A percentile compares a stretch with the other conserved stretches of the same genome.
These are phyloP conservation scores for Phytophthora pseudosyringae DNA, from an alignment of 352 stramenopile species.

Conservation along the genomic window DNA sequence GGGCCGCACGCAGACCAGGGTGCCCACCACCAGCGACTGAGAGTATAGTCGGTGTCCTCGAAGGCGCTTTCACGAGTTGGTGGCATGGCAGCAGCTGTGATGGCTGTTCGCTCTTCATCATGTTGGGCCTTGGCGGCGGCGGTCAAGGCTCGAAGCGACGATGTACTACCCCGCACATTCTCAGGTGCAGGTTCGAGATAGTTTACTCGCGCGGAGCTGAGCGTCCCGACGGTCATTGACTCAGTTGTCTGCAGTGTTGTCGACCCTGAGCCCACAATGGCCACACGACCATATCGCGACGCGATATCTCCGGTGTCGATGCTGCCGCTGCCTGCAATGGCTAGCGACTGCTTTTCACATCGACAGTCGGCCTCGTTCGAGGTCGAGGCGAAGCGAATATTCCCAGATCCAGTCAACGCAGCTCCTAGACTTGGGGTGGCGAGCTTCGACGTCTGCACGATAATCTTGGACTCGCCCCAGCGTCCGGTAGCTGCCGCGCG, in stretches of 20 bases:
- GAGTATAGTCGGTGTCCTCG: not conserved
- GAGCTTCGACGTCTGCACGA: slow-evolving; percentile 21
- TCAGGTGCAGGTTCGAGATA: slow-evolving; percentile 23
- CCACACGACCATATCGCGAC: slow-evolving; percentile 16
- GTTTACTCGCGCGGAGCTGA: slow-evolving; percentile 21
- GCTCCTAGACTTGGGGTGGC: slow-evolving; percentile 24
- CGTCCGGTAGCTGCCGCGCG: slow-evolving; percentile 18
- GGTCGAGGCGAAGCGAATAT: slow-evolving; percentile 12
- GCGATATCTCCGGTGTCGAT: slow-evolving; percentile 30
- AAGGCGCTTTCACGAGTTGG: slow-evolving; percentile 31
- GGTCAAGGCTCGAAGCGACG: slow-evolving; percentile 23
- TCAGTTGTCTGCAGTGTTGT: slow-evolving; percentile 20
- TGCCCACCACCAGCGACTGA: slow-evolving; percentile 22
- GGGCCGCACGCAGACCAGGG: slow-evolving; percentile 7
- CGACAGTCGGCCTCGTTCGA: slow-evolving; percentile 15
- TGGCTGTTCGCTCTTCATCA: slow-evolving; percentile 5
- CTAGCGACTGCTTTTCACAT: slow-evolving; percentile 28
- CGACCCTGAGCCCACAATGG: slow-evolving; percentile 23
- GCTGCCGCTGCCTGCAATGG: slow-evolving; percentile 21
- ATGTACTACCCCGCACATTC: slow-evolving; percentile 13
- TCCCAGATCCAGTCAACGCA: slow-evolving; percentile 15
- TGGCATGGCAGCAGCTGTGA: slow-evolving; percentile 1
- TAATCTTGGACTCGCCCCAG: slow-evolving; percentile 21
- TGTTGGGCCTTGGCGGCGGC: slow-evolving; percentile 9
- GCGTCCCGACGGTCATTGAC: slow-evolving; percentile 15